Base-by-base conservation (phyloP, 75 land plant genomes). In the Adiantum capillusveneris region DNA sequence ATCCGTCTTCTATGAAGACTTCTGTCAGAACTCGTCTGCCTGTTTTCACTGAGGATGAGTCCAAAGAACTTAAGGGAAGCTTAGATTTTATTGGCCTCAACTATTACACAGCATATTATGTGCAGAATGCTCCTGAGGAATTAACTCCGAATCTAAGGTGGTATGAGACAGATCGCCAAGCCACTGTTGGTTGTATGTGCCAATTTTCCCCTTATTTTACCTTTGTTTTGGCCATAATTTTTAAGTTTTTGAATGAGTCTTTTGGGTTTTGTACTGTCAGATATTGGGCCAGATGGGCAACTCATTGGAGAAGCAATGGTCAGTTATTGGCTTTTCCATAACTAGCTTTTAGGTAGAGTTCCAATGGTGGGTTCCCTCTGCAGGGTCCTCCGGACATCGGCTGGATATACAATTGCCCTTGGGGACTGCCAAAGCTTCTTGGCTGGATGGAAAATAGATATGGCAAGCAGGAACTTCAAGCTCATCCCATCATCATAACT, bases 71-170 rank as follows among this genome's bases (percentile, higher is more conserved):
- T 24, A 57, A 66, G 58, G 62, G 69, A 36, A 56, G 59, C 22
- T 58, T 58, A 16, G 63, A 66, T 44, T 66, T 66, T 59, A 31
- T 66, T 44, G 69, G 69, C 28, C 51, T 66, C 51, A 66, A 66
- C 39, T 58, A 66, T 48, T 66, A 66, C 17, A 58, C 69, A 18
- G 25, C 62, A 18, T 48, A 43, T 42, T 66, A 66, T 27, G 44
- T 45, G 0, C 21, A 46, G 14, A 46, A 46, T 46, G 49, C 49
- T 1, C 3, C 21, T 17, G 21, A 17, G 21, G 49, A 46, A 17
- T 17, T 46, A 14, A 14, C 5, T 46, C 49, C 49, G 5, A 46
- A 17, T 20, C 21, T 46, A 20, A 46, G 21, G 49, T 46, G 49
- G 49, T 46, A 46, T 20, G 21, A n/a, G 3, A 7, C 49, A 46